phyloP scores from a whole-genome alignment of 768 basidiomycete species.

The Amanita jacksonii region DNA sequence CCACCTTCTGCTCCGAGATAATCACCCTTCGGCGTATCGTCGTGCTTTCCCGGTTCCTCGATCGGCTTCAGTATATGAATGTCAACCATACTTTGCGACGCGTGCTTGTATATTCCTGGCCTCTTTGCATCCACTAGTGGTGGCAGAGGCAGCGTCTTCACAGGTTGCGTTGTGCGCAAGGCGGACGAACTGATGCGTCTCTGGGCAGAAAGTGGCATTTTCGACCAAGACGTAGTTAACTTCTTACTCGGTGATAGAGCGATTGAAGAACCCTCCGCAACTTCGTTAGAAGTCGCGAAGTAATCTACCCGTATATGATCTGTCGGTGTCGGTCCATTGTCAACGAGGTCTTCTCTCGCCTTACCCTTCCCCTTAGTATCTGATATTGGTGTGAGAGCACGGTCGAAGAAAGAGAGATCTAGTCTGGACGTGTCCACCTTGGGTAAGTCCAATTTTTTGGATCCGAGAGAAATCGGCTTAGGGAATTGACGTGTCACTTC shows the following conservation, averaged over 20 bases:
- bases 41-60: slow-evolving; percentile 17
- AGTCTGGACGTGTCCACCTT: slow-evolving; percentile 22
- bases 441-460: slow-evolving; percentile 12
- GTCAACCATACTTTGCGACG: slow-evolving; percentile 59
- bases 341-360: slow-evolving; percentile 9
- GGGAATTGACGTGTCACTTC: neutral
- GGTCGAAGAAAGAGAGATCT: slow-evolving; percentile 24
- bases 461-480: neutral
- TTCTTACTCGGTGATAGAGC: neutral
- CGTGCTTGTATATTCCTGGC: slow-evolving; percentile 46
- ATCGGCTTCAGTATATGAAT: slow-evolving; percentile 27
- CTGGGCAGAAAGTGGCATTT: neutral
- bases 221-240: neutral
- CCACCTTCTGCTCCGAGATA: neutral
- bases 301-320: slow-evolving; percentile 2
- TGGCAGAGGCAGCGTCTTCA: slow-evolving; percentile 4
- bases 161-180: slow-evolving; percentile 1
- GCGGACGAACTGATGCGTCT: neutral
- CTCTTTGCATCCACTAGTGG: slow-evolving; percentile 5
- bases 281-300: neutral
- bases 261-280: neutral
- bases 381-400: slow-evolving; percentile 3
- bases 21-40: slow-evolving; percentile 9
- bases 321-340: slow-evolving; percentile 9
- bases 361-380: slow-evolving; percentile 19